A percentile compares a stretch with the other conserved stretches of the same genome.
Conservation (phyloP, 208 protist species). For the Leptomonas seymouri region DNA sequence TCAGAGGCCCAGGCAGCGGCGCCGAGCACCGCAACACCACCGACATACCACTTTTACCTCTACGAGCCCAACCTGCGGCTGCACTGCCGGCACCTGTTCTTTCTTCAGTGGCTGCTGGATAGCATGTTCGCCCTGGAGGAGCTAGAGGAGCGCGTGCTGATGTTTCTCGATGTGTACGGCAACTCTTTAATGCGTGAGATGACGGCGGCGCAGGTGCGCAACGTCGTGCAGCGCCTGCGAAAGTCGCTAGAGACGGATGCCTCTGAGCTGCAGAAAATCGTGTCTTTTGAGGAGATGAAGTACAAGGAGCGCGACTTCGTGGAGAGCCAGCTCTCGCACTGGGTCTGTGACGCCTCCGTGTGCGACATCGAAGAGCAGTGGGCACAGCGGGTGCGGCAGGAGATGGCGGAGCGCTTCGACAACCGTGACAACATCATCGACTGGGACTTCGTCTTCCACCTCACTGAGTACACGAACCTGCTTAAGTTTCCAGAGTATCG, state of each 20-base stretch:
- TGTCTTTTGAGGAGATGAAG: conserved; percentile 84
- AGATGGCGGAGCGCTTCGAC: conserved; percentile 93
- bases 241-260: conserved; percentile 41
- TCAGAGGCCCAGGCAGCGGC: conserved; percentile 7
- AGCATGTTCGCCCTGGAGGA: conserved; percentile 86
- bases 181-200: conserved; percentile 81
- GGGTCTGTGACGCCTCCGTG: conserved; percentile 61
- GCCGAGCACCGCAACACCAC: not conserved
- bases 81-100: conserved; percentile 89
- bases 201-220: conserved; percentile 71
- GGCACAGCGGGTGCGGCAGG: conserved; percentile 69
- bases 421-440: conserved; percentile 93
- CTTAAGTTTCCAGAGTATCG: conserved; percentile 92
- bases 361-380: conserved; percentile 68
- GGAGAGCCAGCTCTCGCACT: conserved; percentile 81
- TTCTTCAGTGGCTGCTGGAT: conserved; percentile 91
- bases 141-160: conserved; percentile 89
- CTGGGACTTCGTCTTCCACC: conserved; percentile 91
- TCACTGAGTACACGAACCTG: conserved; percentile 85
- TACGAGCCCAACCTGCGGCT: conserved; percentile 90
- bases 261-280: conserved; percentile 37
- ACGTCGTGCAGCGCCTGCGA: conserved; percentile 67
- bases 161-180: conserved; percentile 90
- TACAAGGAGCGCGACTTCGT: conserved; percentile 87
- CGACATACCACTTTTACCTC: conserved; percentile 81